These are phyloP conservation scores for Penicillium egyptiacum DNA, from an alignment of 495 filamentous ascomycete genomes.

Conservation along the genomic window DNA sequence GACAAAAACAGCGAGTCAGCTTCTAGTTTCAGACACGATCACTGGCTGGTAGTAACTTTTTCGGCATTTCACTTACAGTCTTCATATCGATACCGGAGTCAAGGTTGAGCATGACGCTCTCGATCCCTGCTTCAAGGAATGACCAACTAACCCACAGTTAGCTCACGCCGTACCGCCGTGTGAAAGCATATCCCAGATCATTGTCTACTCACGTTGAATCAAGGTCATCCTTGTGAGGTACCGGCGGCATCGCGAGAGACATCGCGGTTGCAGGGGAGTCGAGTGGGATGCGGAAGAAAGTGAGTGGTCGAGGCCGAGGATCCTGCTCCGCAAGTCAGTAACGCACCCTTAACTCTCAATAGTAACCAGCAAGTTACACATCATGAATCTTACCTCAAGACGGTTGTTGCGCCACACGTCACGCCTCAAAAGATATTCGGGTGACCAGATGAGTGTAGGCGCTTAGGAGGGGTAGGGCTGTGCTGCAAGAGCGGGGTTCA, in stretches of 20 bases:
- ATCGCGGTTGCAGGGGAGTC: slow-evolving; percentile 30
- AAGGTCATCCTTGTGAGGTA: slow-evolving; percentile 79
- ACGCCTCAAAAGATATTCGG: slow-evolving; percentile 11
- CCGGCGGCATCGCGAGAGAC: slow-evolving; percentile 40
- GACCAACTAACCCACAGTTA: slow-evolving; percentile 63
- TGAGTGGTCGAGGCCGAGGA: slow-evolving; percentile 5
- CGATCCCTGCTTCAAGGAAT: slow-evolving; percentile 82
- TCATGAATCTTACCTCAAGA: slow-evolving; percentile 7
- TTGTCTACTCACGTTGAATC: slow-evolving; percentile 67
- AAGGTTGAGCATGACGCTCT: slow-evolving; percentile 88
- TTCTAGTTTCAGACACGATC: neutral
- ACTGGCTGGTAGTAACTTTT: neutral
- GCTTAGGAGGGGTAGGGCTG: neutral
- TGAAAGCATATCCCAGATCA: neutral
- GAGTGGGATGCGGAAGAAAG: slow-evolving; percentile 3
- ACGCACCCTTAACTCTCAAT: neutral
- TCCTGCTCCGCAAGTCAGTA: neutral
- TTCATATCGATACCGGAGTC: slow-evolving; percentile 90
- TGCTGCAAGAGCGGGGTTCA: neutral
- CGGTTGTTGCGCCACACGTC: slow-evolving; percentile 26
- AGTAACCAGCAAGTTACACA: neutral
- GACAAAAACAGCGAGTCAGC: slow-evolving; percentile 18
- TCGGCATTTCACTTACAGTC: slow-evolving; percentile 57
- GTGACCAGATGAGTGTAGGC: slow-evolving; percentile 3
- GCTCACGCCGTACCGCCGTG: neutral